phyloP scores from a whole-genome alignment of 805 yeast species.

The Wickerhamiella musiphila region DNA sequence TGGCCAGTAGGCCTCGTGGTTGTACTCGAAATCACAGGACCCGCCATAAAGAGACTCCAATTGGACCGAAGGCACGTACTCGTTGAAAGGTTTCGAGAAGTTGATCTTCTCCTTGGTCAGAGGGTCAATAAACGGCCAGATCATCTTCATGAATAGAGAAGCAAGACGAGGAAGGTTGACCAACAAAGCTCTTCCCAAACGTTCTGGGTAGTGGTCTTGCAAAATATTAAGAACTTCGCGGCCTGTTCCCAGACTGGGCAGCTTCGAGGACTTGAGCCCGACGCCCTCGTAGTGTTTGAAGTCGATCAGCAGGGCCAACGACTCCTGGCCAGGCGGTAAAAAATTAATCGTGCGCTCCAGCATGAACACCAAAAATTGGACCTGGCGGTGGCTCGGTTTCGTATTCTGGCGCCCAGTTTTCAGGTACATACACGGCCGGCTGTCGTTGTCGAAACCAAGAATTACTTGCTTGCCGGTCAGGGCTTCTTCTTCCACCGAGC shows the following conservation, averaged over 20 bases:
- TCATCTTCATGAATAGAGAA: slow-evolving; percentile 78
- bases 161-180: slow-evolving; percentile 91
- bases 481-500: slow-evolving; percentile 39
- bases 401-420: slow-evolving; percentile 95
- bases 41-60: slow-evolving; percentile 81
- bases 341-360: slow-evolving; percentile 81
- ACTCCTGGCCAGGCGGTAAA: slow-evolving; percentile 95
- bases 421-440: slow-evolving; percentile 81
- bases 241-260: slow-evolving; percentile 80
- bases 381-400: slow-evolving; percentile 73
- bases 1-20: slow-evolving; percentile 69
- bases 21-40: slow-evolving; percentile 61
- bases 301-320: slow-evolving; percentile 78
- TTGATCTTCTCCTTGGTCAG: slow-evolving; percentile 85
- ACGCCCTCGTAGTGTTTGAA: slow-evolving; percentile 31
- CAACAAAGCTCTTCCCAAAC: slow-evolving; percentile 80
- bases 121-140: slow-evolving; percentile 93
- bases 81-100: slow-evolving; percentile 71
- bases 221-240: slow-evolving; percentile 82
- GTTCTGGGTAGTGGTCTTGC: slow-evolving; percentile 95
- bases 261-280: slow-evolving; percentile 32
- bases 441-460: slow-evolving; percentile 75
- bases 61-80: slow-evolving; percentile 68
- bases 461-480: slow-evolving; percentile 87
- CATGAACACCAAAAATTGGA: slow-evolving; percentile 88